A percentile compares a stretch with the other conserved stretches of the same genome.
Evolutionary conservation across 208 protist species (phyloP).

Genomic region (Crithidia expoeki): DNA sequence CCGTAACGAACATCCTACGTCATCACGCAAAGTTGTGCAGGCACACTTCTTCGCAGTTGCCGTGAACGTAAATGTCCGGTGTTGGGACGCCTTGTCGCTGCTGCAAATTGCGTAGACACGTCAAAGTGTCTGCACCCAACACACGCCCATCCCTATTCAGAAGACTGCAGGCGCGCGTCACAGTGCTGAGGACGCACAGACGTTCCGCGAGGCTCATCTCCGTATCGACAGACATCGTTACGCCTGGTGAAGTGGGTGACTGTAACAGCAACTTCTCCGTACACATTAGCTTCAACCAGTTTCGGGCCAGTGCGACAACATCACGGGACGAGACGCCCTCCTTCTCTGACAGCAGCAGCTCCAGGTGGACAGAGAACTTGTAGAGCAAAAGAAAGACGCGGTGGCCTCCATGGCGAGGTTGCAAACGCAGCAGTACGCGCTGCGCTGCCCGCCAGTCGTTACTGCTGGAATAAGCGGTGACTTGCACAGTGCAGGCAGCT

Average conservation of each 20-base stretch:
- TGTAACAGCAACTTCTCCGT: conserved; percentile 9
- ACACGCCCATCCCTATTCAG: neutral
- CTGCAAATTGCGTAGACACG: conserved; percentile 4
- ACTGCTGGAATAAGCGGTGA: conserved; percentile 15
- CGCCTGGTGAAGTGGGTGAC: neutral
- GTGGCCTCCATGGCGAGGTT: conserved; percentile 7
- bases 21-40: neutral
- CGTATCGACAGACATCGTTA: neutral
- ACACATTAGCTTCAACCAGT: conserved; percentile 22
- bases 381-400: conserved; percentile 20
- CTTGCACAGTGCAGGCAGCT: conserved; percentile 21
- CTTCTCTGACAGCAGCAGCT: conserved; percentile 22
- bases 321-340: neutral
- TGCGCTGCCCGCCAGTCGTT: conserved; percentile 21
- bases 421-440: conserved; percentile 12
- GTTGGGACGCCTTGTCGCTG: conserved; percentile 8
- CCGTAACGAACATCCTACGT: neutral
- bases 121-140: conserved; percentile 12
- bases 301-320: conserved; percentile 14
- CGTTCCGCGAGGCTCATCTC: conserved; percentile 12
- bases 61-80: conserved; percentile 20
- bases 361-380: conserved; percentile 23
- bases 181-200: conserved; percentile 25
- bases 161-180: conserved; percentile 15
- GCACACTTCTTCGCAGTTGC: conserved; percentile 31